A percentile compares a stretch with the other conserved stretches of the same genome.
Conservation (phyloP, 2,329 filamentous ascomycete genomes). For the Pseudogymnoascus verrucosus region DNA sequence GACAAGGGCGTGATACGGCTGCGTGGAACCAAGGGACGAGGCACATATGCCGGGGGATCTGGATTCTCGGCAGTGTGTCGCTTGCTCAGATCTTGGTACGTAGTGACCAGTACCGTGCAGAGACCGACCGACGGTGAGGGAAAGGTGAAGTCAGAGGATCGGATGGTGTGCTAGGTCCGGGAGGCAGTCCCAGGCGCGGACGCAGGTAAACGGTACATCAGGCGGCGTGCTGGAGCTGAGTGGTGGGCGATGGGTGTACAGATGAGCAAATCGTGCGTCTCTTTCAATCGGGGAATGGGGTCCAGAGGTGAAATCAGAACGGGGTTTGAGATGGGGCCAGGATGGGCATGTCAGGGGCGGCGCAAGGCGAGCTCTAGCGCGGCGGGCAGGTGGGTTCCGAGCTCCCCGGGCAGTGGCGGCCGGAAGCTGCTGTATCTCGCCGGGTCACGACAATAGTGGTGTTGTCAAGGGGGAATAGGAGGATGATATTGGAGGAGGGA, state of each 20-base stretch:
- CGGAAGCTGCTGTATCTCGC: neutral
- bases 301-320: neutral
- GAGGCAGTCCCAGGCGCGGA: neutral
- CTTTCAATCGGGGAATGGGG: neutral
- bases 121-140: neutral
- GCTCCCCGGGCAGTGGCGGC: slow-evolving; percentile 1
- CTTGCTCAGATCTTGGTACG: neutral
- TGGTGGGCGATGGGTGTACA: neutral
- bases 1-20: neutral
- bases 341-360: slow-evolving; percentile 1
- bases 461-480: neutral
- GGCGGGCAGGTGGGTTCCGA: neutral
- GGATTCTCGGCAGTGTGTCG: neutral
- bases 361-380: neutral
- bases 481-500: neutral
- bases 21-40: neutral
- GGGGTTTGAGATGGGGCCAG: neutral
- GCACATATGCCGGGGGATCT: neutral
- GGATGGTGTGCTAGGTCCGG: neutral
- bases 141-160: neutral
- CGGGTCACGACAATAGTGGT: neutral
- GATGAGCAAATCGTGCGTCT: neutral
- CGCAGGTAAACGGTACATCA: neutral
- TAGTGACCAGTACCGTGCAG: neutral
- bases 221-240: neutral